Percentiles rank a stretch among this genome's conserved stretches.
Evolutionary conservation across 2,329 filamentous ascomycete genomes (phyloP).

Genomic region (Sclerotinia glacialis): DNA sequence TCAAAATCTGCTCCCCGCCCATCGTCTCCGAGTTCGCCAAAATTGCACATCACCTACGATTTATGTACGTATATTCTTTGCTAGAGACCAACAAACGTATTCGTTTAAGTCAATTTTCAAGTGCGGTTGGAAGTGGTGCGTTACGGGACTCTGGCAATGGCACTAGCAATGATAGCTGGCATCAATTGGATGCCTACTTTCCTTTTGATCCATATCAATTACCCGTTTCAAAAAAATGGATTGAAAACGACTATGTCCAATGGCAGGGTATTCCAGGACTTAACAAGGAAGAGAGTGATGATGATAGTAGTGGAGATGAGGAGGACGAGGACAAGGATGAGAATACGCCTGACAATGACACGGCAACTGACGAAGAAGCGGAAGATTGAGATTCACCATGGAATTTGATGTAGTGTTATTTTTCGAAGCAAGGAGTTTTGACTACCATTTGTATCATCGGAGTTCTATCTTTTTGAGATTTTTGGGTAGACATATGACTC

Average conservation of each 20-base stretch:
- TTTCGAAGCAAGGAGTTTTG: constrained; percentile 10
- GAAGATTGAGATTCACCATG: constrained; percentile 29
- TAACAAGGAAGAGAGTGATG: constrained; percentile 55
- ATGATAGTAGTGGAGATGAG: constrained; percentile 47
- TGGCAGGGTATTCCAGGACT: constrained; percentile 75
- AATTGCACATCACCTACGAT: constrained; percentile 77
- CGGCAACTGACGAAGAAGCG: constrained; percentile 32
- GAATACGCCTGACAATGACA: constrained; percentile 26
- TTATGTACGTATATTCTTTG: constrained; percentile 85
- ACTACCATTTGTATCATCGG: background rate
- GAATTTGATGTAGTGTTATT: background rate
- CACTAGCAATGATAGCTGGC: constrained; percentile 68
- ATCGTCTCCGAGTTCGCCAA: constrained; percentile 92
- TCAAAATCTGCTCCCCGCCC: constrained; percentile 87
- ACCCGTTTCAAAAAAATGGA: constrained; percentile 81
- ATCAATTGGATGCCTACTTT: constrained; percentile 91
- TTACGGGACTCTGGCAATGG: constrained; percentile 49
- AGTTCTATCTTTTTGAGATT: background rate
- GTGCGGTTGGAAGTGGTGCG: constrained; percentile 49
- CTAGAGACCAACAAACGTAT: constrained; percentile 92
- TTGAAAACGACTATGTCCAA: constrained; percentile 77
- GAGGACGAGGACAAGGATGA: constrained; percentile 32
- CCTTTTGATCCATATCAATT: constrained; percentile 96
- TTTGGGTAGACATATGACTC: background rate
- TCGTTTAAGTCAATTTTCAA: constrained; percentile 69